Conservation (phyloP, 768 basidiomycete species). For the Hypholoma fasciculare region DNA sequence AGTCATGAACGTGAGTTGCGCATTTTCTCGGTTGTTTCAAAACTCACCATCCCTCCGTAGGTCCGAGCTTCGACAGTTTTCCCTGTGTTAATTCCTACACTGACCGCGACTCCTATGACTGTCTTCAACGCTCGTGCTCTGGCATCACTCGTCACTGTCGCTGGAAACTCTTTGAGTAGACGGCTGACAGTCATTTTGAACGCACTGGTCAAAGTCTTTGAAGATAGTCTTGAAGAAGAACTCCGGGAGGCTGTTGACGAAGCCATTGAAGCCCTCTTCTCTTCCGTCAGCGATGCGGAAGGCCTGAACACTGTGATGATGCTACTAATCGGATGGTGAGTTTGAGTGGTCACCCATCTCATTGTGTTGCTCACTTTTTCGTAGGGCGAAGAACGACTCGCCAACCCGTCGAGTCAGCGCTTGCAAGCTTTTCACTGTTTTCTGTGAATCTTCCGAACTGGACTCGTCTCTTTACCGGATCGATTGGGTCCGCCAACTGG, state of each 20-base stretch:
- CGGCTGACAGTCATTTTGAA: constrained; percentile 77
- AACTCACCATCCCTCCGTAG: constrained; percentile 35
- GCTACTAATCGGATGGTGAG: constrained; percentile 84
- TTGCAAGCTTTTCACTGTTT: constrained; percentile 73
- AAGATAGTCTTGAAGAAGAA: constrained; percentile 71
- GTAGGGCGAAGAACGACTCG: constrained; percentile 78
- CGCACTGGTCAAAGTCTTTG: constrained; percentile 76
- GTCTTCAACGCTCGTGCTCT: constrained; percentile 94
- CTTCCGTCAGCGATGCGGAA: constrained; percentile 81
- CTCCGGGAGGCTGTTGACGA: constrained; percentile 69
- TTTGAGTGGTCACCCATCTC: not conserved
- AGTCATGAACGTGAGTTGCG: constrained; percentile 79
- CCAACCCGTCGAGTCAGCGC: constrained; percentile 76
- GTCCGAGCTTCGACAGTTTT: constrained; percentile 94
- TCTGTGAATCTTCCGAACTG: constrained; percentile 81
- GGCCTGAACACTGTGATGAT: constrained; percentile 91
- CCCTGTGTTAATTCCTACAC: constrained; percentile 93
- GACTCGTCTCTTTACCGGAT: constrained; percentile 85
- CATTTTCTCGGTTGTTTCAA: not conserved
- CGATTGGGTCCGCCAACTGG: constrained; percentile 92
- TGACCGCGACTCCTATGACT: constrained; percentile 89
- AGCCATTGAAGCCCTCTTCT: constrained; percentile 72
- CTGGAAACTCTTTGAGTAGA: constrained; percentile 86
- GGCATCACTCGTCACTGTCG: constrained; percentile 89
- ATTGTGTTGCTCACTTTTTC: not conserved